A percentile compares a stretch with the other conserved stretches of the same genome.
These are phyloP conservation scores for Heliamphora exappendiculata DNA, from an alignment of 148 eudicot species.

Conservation along the genomic window DNA sequence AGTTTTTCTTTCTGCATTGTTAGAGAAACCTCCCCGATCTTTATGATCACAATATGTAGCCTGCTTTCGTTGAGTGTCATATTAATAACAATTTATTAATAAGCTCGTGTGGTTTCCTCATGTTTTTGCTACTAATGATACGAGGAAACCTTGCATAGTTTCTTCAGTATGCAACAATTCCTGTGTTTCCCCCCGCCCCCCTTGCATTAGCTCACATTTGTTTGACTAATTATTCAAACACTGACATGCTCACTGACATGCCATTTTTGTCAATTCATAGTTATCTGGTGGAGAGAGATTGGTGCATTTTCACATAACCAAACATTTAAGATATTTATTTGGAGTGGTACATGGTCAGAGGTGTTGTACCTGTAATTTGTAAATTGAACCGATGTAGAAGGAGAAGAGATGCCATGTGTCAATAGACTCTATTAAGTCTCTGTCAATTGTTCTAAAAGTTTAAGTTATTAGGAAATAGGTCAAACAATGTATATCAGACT, in stretches of 20 bases:
- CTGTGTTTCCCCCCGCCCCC: not conserved
- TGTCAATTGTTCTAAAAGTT: too few relatives aligned
- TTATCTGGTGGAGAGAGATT: not conserved
- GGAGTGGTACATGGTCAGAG: not conserved
- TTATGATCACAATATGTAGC: constrained; percentile 21
- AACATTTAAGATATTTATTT: not conserved
- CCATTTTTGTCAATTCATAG: not conserved
- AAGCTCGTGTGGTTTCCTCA: not conserved
- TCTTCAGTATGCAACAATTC: not conserved
- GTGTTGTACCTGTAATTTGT: not conserved
- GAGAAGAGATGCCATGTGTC: not conserved
- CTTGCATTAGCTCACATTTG: not conserved
- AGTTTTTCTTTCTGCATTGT: constrained; percentile 74
- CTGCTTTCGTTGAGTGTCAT: not conserved
- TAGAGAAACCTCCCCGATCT: constrained; percentile 81
- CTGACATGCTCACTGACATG: not conserved
- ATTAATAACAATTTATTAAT: not conserved
- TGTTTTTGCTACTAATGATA: not conserved
- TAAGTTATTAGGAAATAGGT: too few relatives aligned
- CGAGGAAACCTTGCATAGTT: not conserved
- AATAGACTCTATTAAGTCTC: not conserved
- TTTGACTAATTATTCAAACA: not conserved
- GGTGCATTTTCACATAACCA: not conserved
- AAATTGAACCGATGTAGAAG: not conserved
- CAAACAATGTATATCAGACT: too few relatives aligned